Evolutionary conservation across 768 basidiomycete species (phyloP).

Genomic region (Podaxis carcinomalis): DNA sequence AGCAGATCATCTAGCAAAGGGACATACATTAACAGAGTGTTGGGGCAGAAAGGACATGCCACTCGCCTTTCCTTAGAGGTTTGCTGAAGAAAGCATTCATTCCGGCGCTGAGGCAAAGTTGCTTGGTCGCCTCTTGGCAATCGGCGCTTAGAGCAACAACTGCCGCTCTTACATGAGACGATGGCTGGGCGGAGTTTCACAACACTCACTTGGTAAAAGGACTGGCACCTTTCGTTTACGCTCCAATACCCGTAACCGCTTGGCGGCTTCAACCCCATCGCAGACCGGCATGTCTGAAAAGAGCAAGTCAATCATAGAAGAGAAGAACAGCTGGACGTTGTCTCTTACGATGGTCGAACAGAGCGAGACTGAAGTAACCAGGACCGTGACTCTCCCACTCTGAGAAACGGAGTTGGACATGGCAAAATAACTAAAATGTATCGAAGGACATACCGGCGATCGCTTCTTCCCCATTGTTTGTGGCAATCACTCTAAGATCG

Average conservation of each 20-base stretch:
- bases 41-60: no score
- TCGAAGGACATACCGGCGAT: slow-evolving; percentile 37
- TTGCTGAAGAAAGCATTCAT: slow-evolving; percentile 79
- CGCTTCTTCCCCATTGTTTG: slow-evolving; percentile 67
- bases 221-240: slow-evolving; percentile 46
- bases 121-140: slow-evolving; percentile 73
- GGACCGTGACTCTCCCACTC: slow-evolving; percentile 69
- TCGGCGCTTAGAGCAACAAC: slow-evolving; percentile 75
- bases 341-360: slow-evolving; percentile 71
- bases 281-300: slow-evolving; percentile 72
- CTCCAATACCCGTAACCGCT: slow-evolving; percentile 57
- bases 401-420: slow-evolving; percentile 18
- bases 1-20: slow-evolving; percentile 43
- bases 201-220: slow-evolving; percentile 49
- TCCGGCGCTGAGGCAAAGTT: slow-evolving; percentile 71
- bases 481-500: slow-evolving; percentile 56
- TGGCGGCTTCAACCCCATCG: slow-evolving; percentile 73
- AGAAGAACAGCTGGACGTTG: not conserved
- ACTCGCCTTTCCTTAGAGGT: slow-evolving; percentile 57
- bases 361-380: slow-evolving; percentile 63
- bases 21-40: not conserved
- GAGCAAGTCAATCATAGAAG: not conserved
- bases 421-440: not conserved
- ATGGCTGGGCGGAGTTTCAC: not conserved
- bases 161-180: slow-evolving; percentile 18